Percentiles rank a stretch among this genome's conserved stretches.
These are phyloP conservation scores for Taxillus chinensis DNA, from an alignment of 164 flowering plant species.

Conservation along the genomic window DNA sequence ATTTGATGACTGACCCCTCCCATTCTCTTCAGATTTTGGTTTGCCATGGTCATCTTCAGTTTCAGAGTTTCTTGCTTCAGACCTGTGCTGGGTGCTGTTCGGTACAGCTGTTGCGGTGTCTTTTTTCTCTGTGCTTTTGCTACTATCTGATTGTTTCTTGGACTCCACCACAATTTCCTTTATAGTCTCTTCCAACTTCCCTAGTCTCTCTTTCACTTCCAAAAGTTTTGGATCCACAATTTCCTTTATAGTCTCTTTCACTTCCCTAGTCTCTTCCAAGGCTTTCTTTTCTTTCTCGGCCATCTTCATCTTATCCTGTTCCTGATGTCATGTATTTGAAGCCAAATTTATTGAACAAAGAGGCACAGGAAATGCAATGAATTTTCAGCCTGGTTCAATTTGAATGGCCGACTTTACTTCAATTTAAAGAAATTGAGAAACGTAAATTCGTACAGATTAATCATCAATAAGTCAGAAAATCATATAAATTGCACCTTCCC, in stretches of 20 bases:
- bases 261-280: conserved; percentile 45
- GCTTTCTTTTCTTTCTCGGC: conserved; percentile 47
- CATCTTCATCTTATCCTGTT: conserved; percentile 44
- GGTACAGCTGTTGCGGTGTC: conserved; percentile 3
- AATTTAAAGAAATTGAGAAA: too few species aligned
- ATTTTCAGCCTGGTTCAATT: too few species aligned
- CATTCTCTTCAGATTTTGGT: conserved; percentile 1
- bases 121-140: conserved; percentile 8
- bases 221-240: conserved; percentile 41
- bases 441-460: too few species aligned
- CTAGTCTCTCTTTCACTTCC: conserved; percentile 59
- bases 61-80: conserved; percentile 12
- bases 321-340: conserved; percentile 24
- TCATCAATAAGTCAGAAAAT: too few species aligned
- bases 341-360: too few species aligned
- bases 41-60: conserved; percentile 7
- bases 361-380: too few species aligned
- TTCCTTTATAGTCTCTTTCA: conserved; percentile 59
- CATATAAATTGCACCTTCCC: too few species aligned
- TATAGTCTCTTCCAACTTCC: conserved; percentile 53
- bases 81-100: not conserved
- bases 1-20: conserved; percentile 1
- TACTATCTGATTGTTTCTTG: conserved; percentile 23
- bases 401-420: too few species aligned
- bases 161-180: conserved; percentile 51